Evolutionary conservation across 148 eudicot genomes (phyloP).

Genomic region (Diospyros kaki): DNA sequence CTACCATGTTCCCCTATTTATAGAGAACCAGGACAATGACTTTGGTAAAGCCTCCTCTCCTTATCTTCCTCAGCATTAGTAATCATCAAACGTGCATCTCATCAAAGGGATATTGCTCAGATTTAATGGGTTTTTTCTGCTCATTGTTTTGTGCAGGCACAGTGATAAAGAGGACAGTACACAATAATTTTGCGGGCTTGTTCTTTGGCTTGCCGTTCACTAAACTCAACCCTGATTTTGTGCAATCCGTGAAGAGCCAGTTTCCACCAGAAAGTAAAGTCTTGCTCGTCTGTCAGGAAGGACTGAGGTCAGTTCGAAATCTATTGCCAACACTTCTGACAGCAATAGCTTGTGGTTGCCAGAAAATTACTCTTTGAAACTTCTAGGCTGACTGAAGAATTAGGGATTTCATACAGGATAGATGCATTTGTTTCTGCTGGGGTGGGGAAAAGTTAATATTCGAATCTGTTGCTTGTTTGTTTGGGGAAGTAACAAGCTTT

Average conservation of each 20-base stretch:
- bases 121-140: background rate
- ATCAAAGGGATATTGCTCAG: background rate
- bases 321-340: background rate
- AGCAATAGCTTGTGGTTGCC: background rate
- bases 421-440: too few species aligned
- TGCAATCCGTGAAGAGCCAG: constrained; percentile 65
- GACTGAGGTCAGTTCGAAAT: constrained; percentile 56
- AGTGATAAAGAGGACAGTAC: constrained; percentile 62
- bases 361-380: background rate
- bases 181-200: constrained; percentile 86
- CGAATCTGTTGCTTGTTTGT: too few species aligned
- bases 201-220: constrained; percentile 88
- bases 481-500: too few species aligned
- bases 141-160: constrained; percentile 55
- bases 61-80: background rate
- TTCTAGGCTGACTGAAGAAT: background rate
- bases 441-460: too few species aligned
- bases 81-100: too few species aligned
- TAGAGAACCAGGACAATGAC: constrained; percentile 83
- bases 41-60: constrained; percentile 35
- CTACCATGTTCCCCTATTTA: constrained; percentile 79
- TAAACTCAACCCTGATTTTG: constrained; percentile 84
- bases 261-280: constrained; percentile 75
- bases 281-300: constrained; percentile 89
- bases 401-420: too few species aligned